These are phyloP conservation scores for Dissophora ornata DNA, from an alignment of 192 early-diverging fungal genomes.

Conservation along the genomic window DNA sequence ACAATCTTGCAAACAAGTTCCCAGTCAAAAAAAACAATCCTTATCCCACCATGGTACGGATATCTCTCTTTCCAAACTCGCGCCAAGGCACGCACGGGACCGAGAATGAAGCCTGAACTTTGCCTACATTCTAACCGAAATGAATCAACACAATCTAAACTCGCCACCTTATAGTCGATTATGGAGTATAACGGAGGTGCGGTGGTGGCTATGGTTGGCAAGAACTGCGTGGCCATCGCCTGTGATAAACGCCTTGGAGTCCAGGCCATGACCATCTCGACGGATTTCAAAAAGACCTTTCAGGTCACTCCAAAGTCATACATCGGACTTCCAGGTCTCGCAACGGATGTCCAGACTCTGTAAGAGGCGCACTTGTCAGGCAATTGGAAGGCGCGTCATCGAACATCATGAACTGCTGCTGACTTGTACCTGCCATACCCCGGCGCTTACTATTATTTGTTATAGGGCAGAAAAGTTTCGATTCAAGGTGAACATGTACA, in stretches of 20 bases:
- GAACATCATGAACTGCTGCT: no score
- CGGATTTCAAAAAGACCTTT: constrained; percentile 96
- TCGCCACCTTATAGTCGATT: constrained; percentile 75
- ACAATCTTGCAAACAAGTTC: no score
- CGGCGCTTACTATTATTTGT: no score
- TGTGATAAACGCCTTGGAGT: constrained; percentile 94
- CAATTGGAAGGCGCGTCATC: no score
- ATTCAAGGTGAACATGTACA: constrained; percentile 97
- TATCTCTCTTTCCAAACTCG: no score
- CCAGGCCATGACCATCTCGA: constrained; percentile 93
- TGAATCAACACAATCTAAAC: background rate
- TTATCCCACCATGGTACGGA: constrained; percentile 8
- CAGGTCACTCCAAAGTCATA: constrained; percentile 85
- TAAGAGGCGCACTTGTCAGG: no score
- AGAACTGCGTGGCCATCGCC: constrained; percentile 98
- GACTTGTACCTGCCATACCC: no score
- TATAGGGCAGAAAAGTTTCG: constrained; percentile 86
- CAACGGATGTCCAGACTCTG: constrained; percentile 97
- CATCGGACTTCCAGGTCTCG: constrained; percentile 93
- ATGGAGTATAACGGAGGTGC: constrained; percentile 96
- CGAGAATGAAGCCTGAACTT: background rate
- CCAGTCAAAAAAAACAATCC: no score
- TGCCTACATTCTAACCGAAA: background rate
- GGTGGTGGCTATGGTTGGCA: constrained; percentile 97
- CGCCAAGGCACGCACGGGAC: no score